These are phyloP conservation scores for Aspergillus luchuensis DNA, from an alignment of 2,329 filamentous ascomycete genomes.

Conservation along the genomic window DNA sequence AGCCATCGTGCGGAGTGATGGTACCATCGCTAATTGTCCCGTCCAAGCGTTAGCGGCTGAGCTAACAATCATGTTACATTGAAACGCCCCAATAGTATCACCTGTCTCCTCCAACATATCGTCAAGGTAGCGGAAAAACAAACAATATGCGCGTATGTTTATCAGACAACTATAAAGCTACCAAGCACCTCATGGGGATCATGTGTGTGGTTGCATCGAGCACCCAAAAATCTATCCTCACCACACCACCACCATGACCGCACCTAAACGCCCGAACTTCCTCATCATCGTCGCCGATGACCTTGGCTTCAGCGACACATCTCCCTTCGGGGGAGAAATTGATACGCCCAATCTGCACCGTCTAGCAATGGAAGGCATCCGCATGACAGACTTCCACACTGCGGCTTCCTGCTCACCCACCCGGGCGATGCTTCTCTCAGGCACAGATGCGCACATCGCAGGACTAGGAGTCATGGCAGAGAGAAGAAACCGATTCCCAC, in stretches of 20 bases:
- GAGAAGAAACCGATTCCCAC: constrained; percentile 20
- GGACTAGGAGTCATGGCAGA: constrained; percentile 37
- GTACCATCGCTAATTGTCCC: neutral
- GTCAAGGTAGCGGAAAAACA: neutral
- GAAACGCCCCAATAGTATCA: neutral
- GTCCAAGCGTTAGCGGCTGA: neutral
- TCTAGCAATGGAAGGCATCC: constrained; percentile 46
- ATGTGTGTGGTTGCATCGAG: neutral
- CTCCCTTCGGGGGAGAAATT: constrained; percentile 59
- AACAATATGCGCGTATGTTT: neutral
- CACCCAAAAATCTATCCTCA: neutral
- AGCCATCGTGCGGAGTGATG: constrained; percentile 1
- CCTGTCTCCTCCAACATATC: neutral
- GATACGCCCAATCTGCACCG: constrained; percentile 57
- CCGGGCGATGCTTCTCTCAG: constrained; percentile 38
- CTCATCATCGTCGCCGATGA: constrained; percentile 41
- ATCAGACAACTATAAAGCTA: neutral
- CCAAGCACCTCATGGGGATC: neutral
- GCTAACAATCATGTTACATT: neutral
- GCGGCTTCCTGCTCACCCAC: constrained; percentile 59
- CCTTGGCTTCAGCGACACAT: constrained; percentile 56
- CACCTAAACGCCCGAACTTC: constrained; percentile 28
- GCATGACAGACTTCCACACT: constrained; percentile 62
- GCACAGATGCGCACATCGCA: constrained; percentile 38
- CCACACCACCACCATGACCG: neutral